Evolutionary conservation across 495 filamentous ascomycete genomes (phyloP), one percentile per base, ranked within the genome.

Genomic region (Cudoniella acicularis): DNA sequence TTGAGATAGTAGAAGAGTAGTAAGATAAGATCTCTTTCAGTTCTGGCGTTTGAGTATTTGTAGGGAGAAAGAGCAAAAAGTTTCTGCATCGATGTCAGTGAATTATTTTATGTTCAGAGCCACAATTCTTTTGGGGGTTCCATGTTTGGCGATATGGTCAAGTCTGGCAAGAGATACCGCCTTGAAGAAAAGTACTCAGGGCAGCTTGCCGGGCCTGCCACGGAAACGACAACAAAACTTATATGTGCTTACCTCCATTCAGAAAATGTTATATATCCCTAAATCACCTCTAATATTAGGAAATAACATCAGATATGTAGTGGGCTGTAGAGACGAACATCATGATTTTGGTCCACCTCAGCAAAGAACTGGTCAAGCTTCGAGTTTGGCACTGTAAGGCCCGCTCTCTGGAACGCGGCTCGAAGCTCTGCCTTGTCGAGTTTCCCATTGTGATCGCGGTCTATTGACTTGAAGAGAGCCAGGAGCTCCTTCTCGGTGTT

Each of bases 1-100:
- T 79, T 72, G 87, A 92, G 67, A 95, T 85, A 63, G 94, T 89
- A 21, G 91, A 88, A 36, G 88, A 86, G 73, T 96, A 98, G 74
- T 96, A 98, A 54, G 90, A 91, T 57, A 97, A 78, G 41, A 96
- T 89, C 51, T 91, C 87, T 67, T 83, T 84, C n/a, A 98, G 77
- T 61, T 86, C 83, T 21, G 64, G 64, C 9, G 40, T 52, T 40
- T 89, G 61, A 60, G 78, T 65, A 47, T 82, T 77, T 27, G 88
- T 83, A 27, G 94, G 92, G 60, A 98, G 87, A 73, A 98, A 98
- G 49, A 98, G 85, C 8, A 98, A 81, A 72, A 98, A 98, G 72
- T 98, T 87, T 62, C 94, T 96, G 53, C 36, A 47, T 4, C 6
- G 23, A 21, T 50, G 48, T 24, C 9, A 25, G 43, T 46, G 43